Evolutionary conservation across 176 grass and related monocot species (phyloP).

Genomic region (Triticum monococcum): DNA sequence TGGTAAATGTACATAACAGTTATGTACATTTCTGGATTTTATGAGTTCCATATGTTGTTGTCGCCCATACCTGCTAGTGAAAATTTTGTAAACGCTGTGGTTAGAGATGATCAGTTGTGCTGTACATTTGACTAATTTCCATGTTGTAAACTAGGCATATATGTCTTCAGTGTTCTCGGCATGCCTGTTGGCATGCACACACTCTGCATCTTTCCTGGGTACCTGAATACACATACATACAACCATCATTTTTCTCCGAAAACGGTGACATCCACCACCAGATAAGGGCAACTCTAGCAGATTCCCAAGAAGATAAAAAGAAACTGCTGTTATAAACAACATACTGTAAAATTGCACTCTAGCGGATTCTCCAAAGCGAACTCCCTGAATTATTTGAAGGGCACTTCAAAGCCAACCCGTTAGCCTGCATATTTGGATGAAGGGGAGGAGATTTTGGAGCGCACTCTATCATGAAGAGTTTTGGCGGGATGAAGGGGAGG

Average conservation of each 20-base stretch:
- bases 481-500: too few species aligned
- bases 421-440: too few species aligned
- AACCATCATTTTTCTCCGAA: neutral
- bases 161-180: neutral
- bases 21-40: slow-evolving; percentile 51
- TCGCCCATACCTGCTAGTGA: slow-evolving; percentile 19
- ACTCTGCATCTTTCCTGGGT: neutral
- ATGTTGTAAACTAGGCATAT: neutral
- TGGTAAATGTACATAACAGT: slow-evolving; percentile 56
- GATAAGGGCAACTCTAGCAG: neutral
- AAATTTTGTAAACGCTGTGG: slow-evolving; percentile 31
- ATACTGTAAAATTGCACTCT: too few species aligned
- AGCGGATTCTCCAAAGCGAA: neutral
- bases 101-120: neutral
- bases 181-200: neutral
- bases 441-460: too few species aligned
- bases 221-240: neutral
- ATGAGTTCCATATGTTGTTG: slow-evolving; percentile 16
- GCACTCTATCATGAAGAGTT: too few species aligned
- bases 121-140: slow-evolving; percentile 28
- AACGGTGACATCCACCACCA: too few species aligned
- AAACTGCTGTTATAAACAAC: neutral
- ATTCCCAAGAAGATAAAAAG: neutral
- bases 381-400: neutral
- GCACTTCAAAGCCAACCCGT: too few species aligned